Percentiles rank a stretch among this genome's conserved stretches.
These are phyloP conservation scores for Omphalotus olearius DNA, from an alignment of 1,284 basidiomycete species.

Conservation along the genomic window DNA sequence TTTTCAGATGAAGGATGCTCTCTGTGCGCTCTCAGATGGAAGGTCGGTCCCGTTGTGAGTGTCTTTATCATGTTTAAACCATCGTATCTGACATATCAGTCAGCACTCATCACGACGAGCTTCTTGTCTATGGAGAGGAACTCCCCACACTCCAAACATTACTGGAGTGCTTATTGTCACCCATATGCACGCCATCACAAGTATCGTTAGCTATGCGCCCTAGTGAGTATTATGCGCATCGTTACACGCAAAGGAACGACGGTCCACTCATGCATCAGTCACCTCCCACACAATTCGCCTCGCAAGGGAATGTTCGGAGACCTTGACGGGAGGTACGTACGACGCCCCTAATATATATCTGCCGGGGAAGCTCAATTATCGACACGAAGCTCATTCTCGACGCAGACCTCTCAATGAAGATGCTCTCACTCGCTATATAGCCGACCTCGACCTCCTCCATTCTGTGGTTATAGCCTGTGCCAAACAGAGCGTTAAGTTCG, in stretches of 20 bases:
- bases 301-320: conserved; percentile 6
- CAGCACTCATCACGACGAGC: conserved; percentile 4
- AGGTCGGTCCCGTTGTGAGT: conserved; percentile 7
- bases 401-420: conserved; percentile 4
- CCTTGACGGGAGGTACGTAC: conserved; percentile 3
- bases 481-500: background rate
- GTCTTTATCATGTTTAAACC: too few species aligned
- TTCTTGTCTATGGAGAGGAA: conserved; percentile 5
- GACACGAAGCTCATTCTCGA: conserved; percentile 1
- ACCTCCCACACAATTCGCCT: conserved; percentile 1
- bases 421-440: background rate
- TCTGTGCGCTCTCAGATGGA: background rate
- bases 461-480: background rate
- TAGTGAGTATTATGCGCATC: background rate
- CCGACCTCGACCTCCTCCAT: conserved; percentile 3
- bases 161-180: background rate
- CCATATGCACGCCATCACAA: background rate
- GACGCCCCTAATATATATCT: too few species aligned
- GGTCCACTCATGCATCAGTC: background rate
- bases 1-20: conserved; percentile 2
- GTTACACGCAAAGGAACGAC: background rate
- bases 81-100: background rate
- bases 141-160: background rate
- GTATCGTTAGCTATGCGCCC: background rate
- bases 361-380: background rate